Evolutionary conservation across 2,329 filamentous ascomycete species (phyloP).

Genomic region (Aspergillus arachidicola): DNA sequence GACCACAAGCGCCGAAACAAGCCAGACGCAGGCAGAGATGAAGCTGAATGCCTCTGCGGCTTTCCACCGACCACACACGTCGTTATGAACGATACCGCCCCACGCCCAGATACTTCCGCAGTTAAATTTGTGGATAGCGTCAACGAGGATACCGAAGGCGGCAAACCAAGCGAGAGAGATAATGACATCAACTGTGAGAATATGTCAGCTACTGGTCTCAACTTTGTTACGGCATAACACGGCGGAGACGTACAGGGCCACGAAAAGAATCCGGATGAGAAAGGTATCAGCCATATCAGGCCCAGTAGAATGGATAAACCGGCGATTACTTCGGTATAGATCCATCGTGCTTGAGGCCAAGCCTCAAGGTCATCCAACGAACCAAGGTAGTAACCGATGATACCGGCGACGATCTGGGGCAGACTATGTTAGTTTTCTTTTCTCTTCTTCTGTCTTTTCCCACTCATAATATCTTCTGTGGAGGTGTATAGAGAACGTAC

Average conservation of each 20-base stretch:
- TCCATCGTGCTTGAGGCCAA: constrained; percentile 66
- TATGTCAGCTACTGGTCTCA: constrained; percentile 3
- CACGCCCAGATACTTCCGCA: constrained; percentile 65
- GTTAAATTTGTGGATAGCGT: constrained; percentile 53
- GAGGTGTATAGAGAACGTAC: constrained; percentile 46
- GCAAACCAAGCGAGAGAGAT: constrained; percentile 72
- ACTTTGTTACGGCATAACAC: background rate
- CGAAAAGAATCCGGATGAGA: constrained; percentile 66
- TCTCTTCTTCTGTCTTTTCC: background rate
- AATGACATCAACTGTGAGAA: constrained; percentile 60
- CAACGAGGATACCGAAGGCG: constrained; percentile 66
- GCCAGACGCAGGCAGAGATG: constrained; percentile 71
- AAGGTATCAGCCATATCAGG: constrained; percentile 73
- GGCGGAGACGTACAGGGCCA: constrained; percentile 56
- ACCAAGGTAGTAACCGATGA: constrained; percentile 69
- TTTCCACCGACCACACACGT: constrained; percentile 69
- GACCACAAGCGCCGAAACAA: constrained; percentile 63
- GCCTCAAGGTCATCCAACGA: constrained; percentile 47
- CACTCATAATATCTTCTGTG: background rate
- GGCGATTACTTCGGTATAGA: constrained; percentile 74
- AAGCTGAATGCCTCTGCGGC: constrained; percentile 72
- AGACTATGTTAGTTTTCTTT: background rate
- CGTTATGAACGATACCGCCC: constrained; percentile 53
- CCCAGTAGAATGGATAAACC: constrained; percentile 69
- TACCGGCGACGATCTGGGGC: constrained; percentile 61